phyloP scores from a whole-genome alignment of 2,329 filamentous ascomycete species.

The Helotiales sp. region DNA sequence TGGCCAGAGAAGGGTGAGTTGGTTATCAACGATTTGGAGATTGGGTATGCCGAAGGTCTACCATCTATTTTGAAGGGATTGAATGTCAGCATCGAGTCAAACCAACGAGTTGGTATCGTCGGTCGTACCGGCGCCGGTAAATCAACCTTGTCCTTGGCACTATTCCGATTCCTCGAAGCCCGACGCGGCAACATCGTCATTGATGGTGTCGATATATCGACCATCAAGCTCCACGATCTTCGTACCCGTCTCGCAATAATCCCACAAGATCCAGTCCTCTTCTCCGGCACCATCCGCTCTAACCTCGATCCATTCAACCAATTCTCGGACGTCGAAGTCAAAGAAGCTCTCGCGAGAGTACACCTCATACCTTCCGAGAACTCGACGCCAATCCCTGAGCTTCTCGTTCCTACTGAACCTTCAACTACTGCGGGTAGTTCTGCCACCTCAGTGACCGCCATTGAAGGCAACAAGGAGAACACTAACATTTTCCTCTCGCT shows the following conservation, averaged over 20 bases:
- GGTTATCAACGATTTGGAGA: conserved; percentile 68
- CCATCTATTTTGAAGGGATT: conserved; percentile 68
- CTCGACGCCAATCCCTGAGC: conserved; percentile 8
- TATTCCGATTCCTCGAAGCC: conserved; percentile 26
- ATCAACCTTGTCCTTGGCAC: conserved; percentile 25
- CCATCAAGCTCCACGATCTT: conserved; percentile 32
- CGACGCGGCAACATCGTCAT: conserved; percentile 41
- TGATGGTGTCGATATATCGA: conserved; percentile 34
- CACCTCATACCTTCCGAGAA: conserved; percentile 63
- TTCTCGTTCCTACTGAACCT: background rate
- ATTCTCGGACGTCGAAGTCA: conserved; percentile 58
- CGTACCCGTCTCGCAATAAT: conserved; percentile 33
- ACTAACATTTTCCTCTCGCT: conserved; percentile 42
- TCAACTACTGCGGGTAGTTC: conserved; percentile 1
- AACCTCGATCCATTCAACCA: conserved; percentile 23
- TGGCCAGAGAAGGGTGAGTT: conserved; percentile 75
- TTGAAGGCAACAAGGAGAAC: conserved; percentile 11
- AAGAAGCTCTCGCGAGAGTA: conserved; percentile 77
- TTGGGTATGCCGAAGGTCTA: conserved; percentile 68
- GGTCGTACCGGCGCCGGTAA: conserved; percentile 34
- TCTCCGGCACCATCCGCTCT: conserved; percentile 50
- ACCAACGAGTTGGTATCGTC: conserved; percentile 46
- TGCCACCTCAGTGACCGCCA: conserved; percentile 9
- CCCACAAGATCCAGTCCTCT: conserved; percentile 71
- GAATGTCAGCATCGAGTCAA: conserved; percentile 61